Base-by-base conservation (phyloP, 257 asterid genomes). In the Leptodermis oblonga region DNA sequence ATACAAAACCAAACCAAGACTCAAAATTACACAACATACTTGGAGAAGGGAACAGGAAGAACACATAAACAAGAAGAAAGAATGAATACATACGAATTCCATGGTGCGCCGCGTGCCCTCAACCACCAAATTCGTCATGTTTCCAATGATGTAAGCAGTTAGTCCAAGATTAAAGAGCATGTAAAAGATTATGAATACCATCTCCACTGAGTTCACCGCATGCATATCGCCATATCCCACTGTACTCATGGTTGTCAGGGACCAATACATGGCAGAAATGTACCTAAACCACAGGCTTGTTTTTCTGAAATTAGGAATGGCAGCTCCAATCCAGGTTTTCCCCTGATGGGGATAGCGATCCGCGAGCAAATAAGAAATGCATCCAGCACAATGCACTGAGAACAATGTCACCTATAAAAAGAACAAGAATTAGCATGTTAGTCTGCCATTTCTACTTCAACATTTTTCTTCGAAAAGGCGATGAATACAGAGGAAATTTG, bases 141-240 rank as follows among this genome's bases (percentile, higher is more conserved):
- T 92, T 51, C 98, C 98, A 25, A 92, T 92, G 61, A 92, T 90
- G n/a, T 90, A 92, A 65, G 98, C 95, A 6, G 95, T 92, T 4
- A 90, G 60, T 52, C 97, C 97, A 4, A 92, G 84, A 71, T 90
- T 92, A 78, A 90, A 87, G 77, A 92, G 89, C 96, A 90, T 83
- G 82, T 86, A 92, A 68, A 82, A 65, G 43, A 86, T 85, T 48
- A 88, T 83, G 89, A 90, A 92, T 34, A 80, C 85, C 98, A 84
- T 93, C 80, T 93, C 97, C 39, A 83, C 4, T 41, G 92, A 70
- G 78, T 90, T 93, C 5, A 82, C 94, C 0, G 98, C 98, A 67
- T 90, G 97, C 5, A 93, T 82, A 42, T 93, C 98, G 4, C 98
- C 98, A 62, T 93, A 93, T 13, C 98, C 98, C 15, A 93, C 98